Evolutionary conservation across 2,329 filamentous ascomycete species (phyloP).

Genomic region (Colletotrichum limetticola): DNA sequence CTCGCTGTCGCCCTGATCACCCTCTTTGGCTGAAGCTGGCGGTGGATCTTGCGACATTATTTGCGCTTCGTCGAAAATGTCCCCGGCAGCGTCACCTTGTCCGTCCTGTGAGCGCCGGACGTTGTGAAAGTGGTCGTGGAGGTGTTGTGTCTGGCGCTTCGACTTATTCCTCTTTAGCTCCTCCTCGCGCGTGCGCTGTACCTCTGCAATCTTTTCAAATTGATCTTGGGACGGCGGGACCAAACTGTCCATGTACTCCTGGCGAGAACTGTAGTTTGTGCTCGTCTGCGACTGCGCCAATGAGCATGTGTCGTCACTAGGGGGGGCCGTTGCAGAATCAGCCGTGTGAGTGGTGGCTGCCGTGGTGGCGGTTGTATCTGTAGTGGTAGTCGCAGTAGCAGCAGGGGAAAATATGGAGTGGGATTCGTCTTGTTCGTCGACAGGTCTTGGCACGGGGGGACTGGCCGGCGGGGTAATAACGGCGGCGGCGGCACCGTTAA

Average conservation of each 20-base stretch:
- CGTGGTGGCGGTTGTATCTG: too few species aligned
- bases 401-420: constrained; percentile 15
- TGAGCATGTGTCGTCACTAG: constrained; percentile 34
- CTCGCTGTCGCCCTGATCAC: constrained; percentile 32
- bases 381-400: not conserved
- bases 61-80: not conserved
- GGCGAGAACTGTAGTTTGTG: constrained; percentile 39
- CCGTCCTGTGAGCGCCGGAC: constrained; percentile 16
- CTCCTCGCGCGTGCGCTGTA: constrained; percentile 60
- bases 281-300: constrained; percentile 24
- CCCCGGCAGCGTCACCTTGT: not conserved
- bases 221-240: constrained; percentile 57
- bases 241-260: constrained; percentile 63
- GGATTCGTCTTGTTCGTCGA: constrained; percentile 7
- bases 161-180: constrained; percentile 54
- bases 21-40: not conserved
- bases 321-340: not conserved
- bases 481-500: constrained; percentile 7
- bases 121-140: constrained; percentile 36
- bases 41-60: not conserved
- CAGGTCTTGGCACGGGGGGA: constrained; percentile 27
- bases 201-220: constrained; percentile 58
- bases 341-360: not conserved
- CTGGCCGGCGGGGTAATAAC: constrained; percentile 31
- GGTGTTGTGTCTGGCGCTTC: constrained; percentile 43